Evolutionary conservation across 768 basidiomycete genomes (phyloP).

Genomic region (Phaffia tasmanica): DNA sequence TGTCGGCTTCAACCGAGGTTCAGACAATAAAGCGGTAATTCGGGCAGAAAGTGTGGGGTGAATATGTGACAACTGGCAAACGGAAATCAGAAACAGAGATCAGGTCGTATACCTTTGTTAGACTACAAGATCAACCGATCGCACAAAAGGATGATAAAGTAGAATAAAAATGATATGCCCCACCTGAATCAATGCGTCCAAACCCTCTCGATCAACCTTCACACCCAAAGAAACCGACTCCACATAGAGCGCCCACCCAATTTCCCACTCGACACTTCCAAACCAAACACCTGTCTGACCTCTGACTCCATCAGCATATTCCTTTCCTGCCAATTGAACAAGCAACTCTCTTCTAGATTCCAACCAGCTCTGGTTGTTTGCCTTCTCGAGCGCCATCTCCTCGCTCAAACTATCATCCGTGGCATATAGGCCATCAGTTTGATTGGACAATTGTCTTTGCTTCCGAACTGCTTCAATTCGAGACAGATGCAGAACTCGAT

Average conservation of each 20-base stretch:
- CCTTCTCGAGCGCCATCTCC: background rate
- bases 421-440: background rate
- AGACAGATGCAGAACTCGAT: background rate
- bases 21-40: slow-evolving; percentile 11
- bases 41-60: slow-evolving; percentile 11
- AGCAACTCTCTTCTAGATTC: slow-evolving; percentile 10
- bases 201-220: slow-evolving; percentile 2
- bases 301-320: background rate
- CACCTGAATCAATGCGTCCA: slow-evolving; percentile 20
- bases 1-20: background rate
- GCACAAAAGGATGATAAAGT: background rate
- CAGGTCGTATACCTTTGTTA: too few species aligned
- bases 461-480: background rate
- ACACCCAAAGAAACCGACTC: slow-evolving; percentile 15
- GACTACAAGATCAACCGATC: background rate
- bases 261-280: slow-evolving; percentile 19
- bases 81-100: too few species aligned
- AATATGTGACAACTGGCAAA: slow-evolving; percentile 9
- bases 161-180: background rate
- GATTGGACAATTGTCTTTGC: too few species aligned
- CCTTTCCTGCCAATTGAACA: background rate
- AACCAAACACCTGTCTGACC: slow-evolving; percentile 9
- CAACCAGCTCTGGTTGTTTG: slow-evolving; percentile 14
- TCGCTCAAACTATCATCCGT: background rate
- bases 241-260: slow-evolving; percentile 18